phyloP scores from a whole-genome alignment of 352 stramenopile genomes.

The Phytophthora fragariae region DNA sequence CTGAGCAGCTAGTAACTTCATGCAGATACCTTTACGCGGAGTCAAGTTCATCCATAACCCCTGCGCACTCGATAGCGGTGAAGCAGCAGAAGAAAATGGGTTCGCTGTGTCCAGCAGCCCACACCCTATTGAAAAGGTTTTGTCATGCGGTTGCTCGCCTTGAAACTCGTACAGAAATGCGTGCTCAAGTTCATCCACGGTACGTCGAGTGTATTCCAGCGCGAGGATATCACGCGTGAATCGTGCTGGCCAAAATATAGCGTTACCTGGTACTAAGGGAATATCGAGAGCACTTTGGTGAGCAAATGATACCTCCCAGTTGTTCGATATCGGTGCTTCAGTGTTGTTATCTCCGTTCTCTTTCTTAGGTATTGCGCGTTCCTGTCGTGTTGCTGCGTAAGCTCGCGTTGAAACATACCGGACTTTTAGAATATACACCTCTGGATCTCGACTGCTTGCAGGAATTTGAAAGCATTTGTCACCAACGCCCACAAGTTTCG shows the following conservation, averaged over 20 bases:
- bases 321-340: conserved; percentile 5
- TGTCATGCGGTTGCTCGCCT: conserved; percentile 44
- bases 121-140: conserved; percentile 52
- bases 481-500: conserved; percentile 57
- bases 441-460: conserved; percentile 55
- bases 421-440: conserved; percentile 61
- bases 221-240: conserved; percentile 47
- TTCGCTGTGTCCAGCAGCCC: background rate
- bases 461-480: conserved; percentile 55
- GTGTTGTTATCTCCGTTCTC: conserved; percentile 20
- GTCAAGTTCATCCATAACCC: conserved; percentile 60
- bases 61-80: background rate
- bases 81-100: background rate
- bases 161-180: conserved; percentile 70
- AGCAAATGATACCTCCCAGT: conserved; percentile 57
- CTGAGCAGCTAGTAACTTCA: conserved; percentile 72
- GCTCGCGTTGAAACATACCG: conserved; percentile 30
- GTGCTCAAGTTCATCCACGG: conserved; percentile 51
- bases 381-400: conserved; percentile 49
- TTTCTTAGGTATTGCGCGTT: conserved; percentile 22
- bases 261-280: conserved; percentile 30
- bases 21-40: conserved; percentile 63
- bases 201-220: conserved; percentile 50
- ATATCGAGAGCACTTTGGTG: conserved; percentile 35
- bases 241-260: conserved; percentile 60